A percentile compares a stretch with the other conserved stretches of the same genome.
These are phyloP conservation scores for Beauveria caledonica DNA, from an alignment of 2,329 filamentous ascomycete genomes.

Conservation along the genomic window DNA sequence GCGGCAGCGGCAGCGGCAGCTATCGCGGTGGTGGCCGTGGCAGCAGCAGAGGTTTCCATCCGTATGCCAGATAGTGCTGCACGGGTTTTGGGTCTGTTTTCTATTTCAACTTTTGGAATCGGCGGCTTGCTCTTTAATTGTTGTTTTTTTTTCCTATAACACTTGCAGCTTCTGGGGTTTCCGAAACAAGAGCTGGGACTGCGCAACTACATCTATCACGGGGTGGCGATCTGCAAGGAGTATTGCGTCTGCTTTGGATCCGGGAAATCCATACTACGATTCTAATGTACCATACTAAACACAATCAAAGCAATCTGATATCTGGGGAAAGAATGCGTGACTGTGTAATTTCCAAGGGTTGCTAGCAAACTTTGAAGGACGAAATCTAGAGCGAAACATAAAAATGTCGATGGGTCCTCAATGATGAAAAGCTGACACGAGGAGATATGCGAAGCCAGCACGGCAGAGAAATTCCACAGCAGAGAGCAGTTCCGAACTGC, in stretches of 20 bases:
- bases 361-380: not conserved
- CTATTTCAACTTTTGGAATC: not conserved
- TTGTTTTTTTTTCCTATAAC: not conserved
- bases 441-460: not conserved
- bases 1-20: slow-evolving; percentile 67
- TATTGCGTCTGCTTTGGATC: not conserved
- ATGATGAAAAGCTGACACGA: not conserved
- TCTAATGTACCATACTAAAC: not conserved
- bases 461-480: not conserved
- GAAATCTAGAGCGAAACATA: no score
- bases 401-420: not conserved
- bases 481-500: slow-evolving; percentile 26
- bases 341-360: not conserved
- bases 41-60: slow-evolving; percentile 68
- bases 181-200: not conserved
- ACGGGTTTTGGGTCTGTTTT: not conserved
- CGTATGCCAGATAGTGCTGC: slow-evolving; percentile 46
- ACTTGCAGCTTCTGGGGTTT: not conserved
- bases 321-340: not conserved
- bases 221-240: not conserved
- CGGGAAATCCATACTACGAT: not conserved
- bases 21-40: slow-evolving; percentile 85
- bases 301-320: not conserved
- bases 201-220: not conserved
- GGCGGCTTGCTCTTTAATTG: not conserved